Percentiles rank a stretch among this genome's conserved stretches.
Conservation (phyloP, 225 moss, liverwort and hornwort species). For the Rhytidiadelphus loreus region DNA sequence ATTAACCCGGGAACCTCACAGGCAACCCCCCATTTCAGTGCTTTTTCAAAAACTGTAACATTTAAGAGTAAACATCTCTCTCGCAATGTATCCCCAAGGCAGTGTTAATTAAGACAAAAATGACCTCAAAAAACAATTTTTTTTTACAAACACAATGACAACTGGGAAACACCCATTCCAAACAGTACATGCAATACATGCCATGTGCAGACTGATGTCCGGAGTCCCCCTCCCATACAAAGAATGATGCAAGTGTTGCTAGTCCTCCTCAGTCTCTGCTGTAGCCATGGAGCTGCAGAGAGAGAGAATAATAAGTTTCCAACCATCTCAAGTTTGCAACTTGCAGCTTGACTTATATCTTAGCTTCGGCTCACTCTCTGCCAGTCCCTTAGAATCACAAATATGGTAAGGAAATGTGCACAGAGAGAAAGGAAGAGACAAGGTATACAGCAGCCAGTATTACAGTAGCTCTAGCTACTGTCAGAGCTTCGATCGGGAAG, state of each 20-base stretch:
- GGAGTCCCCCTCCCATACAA: neutral
- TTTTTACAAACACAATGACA: neutral
- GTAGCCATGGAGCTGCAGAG: neutral
- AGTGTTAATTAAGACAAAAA: neutral
- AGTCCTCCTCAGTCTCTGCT: neutral
- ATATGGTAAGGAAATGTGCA: neutral
- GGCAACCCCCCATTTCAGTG: neutral
- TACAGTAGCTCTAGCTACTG: neutral
- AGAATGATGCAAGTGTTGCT: neutral
- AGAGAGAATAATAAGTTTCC: neutral
- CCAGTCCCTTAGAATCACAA: neutral
- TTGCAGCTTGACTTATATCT: neutral
- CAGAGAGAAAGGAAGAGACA: neutral
- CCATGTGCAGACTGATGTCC: neutral
- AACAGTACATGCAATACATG: neutral
- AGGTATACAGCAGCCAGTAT: neutral
- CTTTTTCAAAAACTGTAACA: neutral
- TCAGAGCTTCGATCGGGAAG: neutral
- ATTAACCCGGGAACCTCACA: neutral
- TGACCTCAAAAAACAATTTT: neutral
- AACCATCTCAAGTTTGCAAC: neutral
- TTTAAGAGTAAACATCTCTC: neutral
- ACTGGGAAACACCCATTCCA: neutral
- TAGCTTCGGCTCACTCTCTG: no score
- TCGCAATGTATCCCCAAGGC: neutral